These are phyloP conservation scores for Bremia lactucae DNA, from an alignment of 352 stramenopile genomes.

Conservation along the genomic window DNA sequence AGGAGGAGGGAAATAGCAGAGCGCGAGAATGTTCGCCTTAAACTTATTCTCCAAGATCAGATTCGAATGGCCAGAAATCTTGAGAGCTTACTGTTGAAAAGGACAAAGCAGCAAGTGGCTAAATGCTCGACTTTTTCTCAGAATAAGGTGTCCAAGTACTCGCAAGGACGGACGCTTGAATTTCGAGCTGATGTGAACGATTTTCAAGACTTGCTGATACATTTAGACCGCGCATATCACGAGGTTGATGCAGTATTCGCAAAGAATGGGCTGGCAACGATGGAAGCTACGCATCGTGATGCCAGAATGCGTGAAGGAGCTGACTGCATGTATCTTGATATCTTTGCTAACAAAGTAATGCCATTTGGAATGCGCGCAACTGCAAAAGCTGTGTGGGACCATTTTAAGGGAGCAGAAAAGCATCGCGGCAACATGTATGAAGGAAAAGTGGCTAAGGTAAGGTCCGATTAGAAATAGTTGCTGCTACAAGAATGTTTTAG, in stretches of 20 bases:
- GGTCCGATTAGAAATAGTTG: background rate
- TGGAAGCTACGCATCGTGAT: constrained; percentile 18
- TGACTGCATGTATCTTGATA: constrained; percentile 19
- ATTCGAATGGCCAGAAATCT: constrained; percentile 35
- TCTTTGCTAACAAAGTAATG: constrained; percentile 23
- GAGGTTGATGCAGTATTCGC: constrained; percentile 18
- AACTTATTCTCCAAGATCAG: constrained; percentile 30
- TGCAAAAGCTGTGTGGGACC: constrained; percentile 22
- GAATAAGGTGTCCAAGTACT: constrained; percentile 4
- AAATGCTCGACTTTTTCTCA: constrained; percentile 13
- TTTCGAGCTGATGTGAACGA: constrained; percentile 13
- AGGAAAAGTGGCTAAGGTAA: constrained; percentile 23
- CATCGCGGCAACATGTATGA: constrained; percentile 24
- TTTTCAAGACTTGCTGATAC: constrained; percentile 15
- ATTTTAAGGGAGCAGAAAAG: constrained; percentile 28
- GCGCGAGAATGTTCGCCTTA: constrained; percentile 23
- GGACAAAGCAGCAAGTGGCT: constrained; percentile 7
- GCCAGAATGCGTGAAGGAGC: constrained; percentile 17
- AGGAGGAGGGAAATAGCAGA: constrained; percentile 10
- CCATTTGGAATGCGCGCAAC: constrained; percentile 18
- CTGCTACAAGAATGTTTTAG: background rate
- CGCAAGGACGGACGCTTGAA: constrained; percentile 17
- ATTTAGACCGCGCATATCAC: constrained; percentile 14
- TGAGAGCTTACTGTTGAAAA: constrained; percentile 26
- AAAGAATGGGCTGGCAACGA: constrained; percentile 18